Evolutionary conservation across 2,329 filamentous ascomycete genomes (phyloP), one percentile per base, ranked within the genome.

Genomic region (Gaeumannomyces tritici): DNA sequence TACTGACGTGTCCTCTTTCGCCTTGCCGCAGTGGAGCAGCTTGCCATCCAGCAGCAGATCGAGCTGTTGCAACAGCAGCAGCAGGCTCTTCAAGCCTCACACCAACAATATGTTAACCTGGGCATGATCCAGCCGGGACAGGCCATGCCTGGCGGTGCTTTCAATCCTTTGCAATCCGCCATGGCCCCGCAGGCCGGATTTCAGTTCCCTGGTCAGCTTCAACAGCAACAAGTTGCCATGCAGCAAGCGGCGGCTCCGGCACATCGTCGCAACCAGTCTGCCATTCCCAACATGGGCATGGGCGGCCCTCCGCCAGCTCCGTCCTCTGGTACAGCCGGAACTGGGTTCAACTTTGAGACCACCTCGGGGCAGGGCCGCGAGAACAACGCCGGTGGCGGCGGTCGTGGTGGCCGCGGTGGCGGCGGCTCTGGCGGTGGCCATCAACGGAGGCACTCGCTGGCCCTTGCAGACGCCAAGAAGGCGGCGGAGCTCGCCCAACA

Each of bases 21-120:
- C 57, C 62, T 64, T 65, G 64, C 62, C 65, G 59, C 70, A 96
- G 93, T 97, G 90, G 93, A 97, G 81, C 93, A 97, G 84, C 86
- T 96, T 73, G 91, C 91, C 73, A 93, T 98, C 74, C 93, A 96
- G 79, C 93, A 97, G 80, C 93, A 98, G 79, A 97, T 98, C 73
- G 93, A 98, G 78, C 84, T 96, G 73, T 83, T 98, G 72, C 93
- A 98, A 80, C 92, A 96, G 75, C 95, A 98, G 76, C 95, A 98
- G 75, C 93, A 98, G 76, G 93, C 97, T 75, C 96, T 98, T 73
- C 91, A 96, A 77, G 91, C 91, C 70, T 95, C 91, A 67, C 92
- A 97, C 73, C 93, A 97, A 78, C 93, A 98, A 78, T 97, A 96
- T 80, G 89, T 96, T 71, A 96, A 95, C 76, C 93, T 97, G 90